Evolutionary conservation across 2,329 filamentous ascomycete species (phyloP), one percentile per base, ranked within the genome.

Genomic region (Chaetomiaceae sp.): DNA sequence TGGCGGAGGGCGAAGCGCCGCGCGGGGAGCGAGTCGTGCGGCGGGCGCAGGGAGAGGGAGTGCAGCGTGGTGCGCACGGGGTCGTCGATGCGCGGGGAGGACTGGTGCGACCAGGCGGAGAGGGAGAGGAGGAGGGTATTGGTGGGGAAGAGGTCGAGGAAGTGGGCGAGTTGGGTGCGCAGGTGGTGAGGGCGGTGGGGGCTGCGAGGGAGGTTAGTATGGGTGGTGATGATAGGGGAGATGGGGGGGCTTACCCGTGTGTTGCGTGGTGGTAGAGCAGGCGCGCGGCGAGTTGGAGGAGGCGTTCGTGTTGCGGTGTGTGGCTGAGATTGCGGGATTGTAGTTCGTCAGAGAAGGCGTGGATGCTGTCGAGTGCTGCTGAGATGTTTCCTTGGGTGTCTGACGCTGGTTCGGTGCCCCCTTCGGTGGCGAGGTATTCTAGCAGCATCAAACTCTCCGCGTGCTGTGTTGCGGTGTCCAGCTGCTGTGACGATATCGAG

Each of bases 111-210:
- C 71, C 83, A 86, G n/a, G 81, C 76, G 53, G 84, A 84, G 0
- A 93, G 67, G 1, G 76, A 71, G 1, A 94, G 73, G 51, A 96
- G 83, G 6, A 88, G 72, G 1, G 81, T 86, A 66, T 95, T 96
- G 39, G 72, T 71, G 0, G 89, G 88, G 61, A 89, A 95, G 6
- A 68, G 61, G 0, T 58, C 56, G 18, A 93, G 69, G 51, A 83
- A 85, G 2, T 71, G 66, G 4, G 70, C 65, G 1, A 95, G 67
- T 11, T 82, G 69, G 7, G 74, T 65, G 35, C 85, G 81, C 27
- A 94, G 63, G 15, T 81, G 73, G 0, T 73, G 68, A 4, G 87
- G 84, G 42, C 83, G 82, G 65, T 86, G 88, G 3, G 83, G 75
- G 3, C 78, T 79, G 42, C 20, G 42, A 8, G 39, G 27, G 34